phyloP scores from a whole-genome alignment of 192 early-diverging fungal genomes.

The Backusella circina region DNA sequence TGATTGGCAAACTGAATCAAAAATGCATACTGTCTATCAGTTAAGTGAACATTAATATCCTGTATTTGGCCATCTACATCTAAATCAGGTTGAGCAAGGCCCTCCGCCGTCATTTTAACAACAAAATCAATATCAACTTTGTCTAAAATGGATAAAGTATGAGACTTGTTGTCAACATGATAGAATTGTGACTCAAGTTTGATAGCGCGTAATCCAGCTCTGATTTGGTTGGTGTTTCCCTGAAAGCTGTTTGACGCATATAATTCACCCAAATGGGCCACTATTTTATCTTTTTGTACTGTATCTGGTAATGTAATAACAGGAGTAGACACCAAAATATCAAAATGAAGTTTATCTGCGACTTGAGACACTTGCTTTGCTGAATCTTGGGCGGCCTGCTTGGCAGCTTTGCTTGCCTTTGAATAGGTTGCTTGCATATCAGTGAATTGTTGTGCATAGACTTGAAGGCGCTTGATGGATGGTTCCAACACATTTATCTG shows the following conservation, averaged over 20 bases:
- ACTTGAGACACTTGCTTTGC: constrained; percentile 61
- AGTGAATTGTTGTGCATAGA: constrained; percentile 60
- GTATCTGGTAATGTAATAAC: constrained; percentile 65
- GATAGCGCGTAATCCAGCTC: constrained; percentile 54
- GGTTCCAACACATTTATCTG: constrained; percentile 73
- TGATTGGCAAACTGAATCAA: constrained; percentile 60
- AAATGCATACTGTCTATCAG: constrained; percentile 80
- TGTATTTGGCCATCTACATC: constrained; percentile 60
- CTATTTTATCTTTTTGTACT: constrained; percentile 45
- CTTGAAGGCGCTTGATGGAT: constrained; percentile 54
- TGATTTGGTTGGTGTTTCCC: constrained; percentile 55
- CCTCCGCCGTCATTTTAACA: constrained; percentile 40
- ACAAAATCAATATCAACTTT: constrained; percentile 77
- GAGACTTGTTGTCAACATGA: constrained; percentile 32
- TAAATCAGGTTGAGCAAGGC: constrained; percentile 15
- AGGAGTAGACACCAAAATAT: constrained; percentile 68
- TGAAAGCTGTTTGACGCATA: constrained; percentile 72
- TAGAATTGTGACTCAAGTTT: constrained; percentile 51
- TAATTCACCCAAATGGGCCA: constrained; percentile 69
- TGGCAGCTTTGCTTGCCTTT: constrained; percentile 74
- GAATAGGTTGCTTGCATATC: constrained; percentile 75
- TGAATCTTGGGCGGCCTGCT: constrained; percentile 58
- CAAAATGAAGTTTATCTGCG: constrained; percentile 65
- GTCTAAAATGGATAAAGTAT: constrained; percentile 69
- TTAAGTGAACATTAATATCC: constrained; percentile 74